Percentiles rank a stretch among this genome's conserved stretches.
phyloP scores from a whole-genome alignment of 805 yeast species.

The Starmerella vaccinii region DNA sequence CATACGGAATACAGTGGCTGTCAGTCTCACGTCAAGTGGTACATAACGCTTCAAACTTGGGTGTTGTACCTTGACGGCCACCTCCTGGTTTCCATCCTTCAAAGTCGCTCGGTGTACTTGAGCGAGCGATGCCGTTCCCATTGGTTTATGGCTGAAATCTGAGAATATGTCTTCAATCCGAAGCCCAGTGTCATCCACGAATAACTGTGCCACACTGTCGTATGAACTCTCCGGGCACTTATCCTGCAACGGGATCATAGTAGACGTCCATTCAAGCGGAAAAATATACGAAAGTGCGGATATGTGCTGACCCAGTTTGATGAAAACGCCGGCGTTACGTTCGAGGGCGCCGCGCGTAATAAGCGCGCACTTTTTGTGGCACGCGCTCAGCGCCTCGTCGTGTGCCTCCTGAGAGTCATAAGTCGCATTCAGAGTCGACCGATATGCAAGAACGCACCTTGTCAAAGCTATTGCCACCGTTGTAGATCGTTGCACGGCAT shows the following conservation, averaged over 20 bases:
- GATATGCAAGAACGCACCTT: slow-evolving; percentile 63
- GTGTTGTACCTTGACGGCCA: slow-evolving; percentile 92
- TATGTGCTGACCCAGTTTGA: slow-evolving; percentile 90
- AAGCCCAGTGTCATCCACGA: slow-evolving; percentile 54
- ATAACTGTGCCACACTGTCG: slow-evolving; percentile 59
- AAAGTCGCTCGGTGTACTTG: slow-evolving; percentile 81
- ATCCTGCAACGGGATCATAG: slow-evolving; percentile 89
- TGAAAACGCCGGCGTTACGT: slow-evolving; percentile 82
- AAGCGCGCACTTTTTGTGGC: slow-evolving; percentile 68
- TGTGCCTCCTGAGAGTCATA: slow-evolving; percentile 41
- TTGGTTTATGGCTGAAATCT: slow-evolving; percentile 60
- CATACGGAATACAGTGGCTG: slow-evolving; percentile 61
- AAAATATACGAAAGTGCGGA: slow-evolving; percentile 83
- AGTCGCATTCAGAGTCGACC: slow-evolving; percentile 40
- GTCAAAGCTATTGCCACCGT: slow-evolving; percentile 28
- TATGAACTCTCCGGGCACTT: slow-evolving; percentile 72
- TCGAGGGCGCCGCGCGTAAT: slow-evolving; percentile 73
- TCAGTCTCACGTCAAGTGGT: slow-evolving; percentile 76
- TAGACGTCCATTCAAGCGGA: slow-evolving; percentile 89
- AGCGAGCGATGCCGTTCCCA: slow-evolving; percentile 93
- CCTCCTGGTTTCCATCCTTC: slow-evolving; percentile 48
- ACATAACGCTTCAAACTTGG: slow-evolving; percentile 79
- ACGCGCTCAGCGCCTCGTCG: slow-evolving; percentile 43
- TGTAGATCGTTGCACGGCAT: slow-evolving; percentile 27
- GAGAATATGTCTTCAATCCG: slow-evolving; percentile 52